A percentile compares a stretch with the other conserved stretches of the same genome.
phyloP scores from a whole-genome alignment of 2,329 filamentous ascomycete species.

The Sclerotinia trifoliorum region DNA sequence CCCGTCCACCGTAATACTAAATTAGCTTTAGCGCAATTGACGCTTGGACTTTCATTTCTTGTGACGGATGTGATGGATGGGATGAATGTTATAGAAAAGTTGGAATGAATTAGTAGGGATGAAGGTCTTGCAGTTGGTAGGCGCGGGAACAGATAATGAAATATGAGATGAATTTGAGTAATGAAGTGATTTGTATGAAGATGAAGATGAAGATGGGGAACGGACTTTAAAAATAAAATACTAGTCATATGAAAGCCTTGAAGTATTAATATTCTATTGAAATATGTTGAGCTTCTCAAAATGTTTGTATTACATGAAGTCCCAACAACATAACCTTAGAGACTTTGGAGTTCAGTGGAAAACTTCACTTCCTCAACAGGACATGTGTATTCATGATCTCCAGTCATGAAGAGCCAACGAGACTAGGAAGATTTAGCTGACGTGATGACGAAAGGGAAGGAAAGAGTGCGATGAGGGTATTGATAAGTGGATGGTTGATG shows the following conservation, averaged over 20 bases:
- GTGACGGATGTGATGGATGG: too few relatives aligned
- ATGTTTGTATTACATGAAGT: not conserved
- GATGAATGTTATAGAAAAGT: not conserved
- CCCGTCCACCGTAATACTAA: slow-evolving; percentile 2
- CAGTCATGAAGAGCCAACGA: not conserved
- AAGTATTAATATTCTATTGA: not conserved
- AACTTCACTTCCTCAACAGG: not conserved
- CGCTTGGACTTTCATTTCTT: not conserved
- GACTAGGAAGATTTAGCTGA: not conserved
- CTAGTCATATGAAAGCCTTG: too few relatives aligned
- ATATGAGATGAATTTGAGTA: too few relatives aligned
- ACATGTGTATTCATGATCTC: not conserved
- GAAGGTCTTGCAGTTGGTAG: too few relatives aligned
- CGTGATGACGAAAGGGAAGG: not conserved
- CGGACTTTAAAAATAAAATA: not conserved
- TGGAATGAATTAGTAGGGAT: not conserved
- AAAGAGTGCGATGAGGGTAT: not conserved
- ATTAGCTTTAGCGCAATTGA: not conserved
- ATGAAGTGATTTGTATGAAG: not conserved
- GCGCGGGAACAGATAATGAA: not conserved
- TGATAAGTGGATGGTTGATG: too few relatives aligned
- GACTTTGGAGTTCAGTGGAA: not conserved
- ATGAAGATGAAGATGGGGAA: too few relatives aligned
- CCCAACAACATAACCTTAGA: not conserved
- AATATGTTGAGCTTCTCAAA: not conserved